Percentiles rank a stretch among this genome's conserved stretches.
These are phyloP conservation scores for Gautieria morchelliformis DNA, from an alignment of 768 basidiomycete genomes.

Conservation along the genomic window DNA sequence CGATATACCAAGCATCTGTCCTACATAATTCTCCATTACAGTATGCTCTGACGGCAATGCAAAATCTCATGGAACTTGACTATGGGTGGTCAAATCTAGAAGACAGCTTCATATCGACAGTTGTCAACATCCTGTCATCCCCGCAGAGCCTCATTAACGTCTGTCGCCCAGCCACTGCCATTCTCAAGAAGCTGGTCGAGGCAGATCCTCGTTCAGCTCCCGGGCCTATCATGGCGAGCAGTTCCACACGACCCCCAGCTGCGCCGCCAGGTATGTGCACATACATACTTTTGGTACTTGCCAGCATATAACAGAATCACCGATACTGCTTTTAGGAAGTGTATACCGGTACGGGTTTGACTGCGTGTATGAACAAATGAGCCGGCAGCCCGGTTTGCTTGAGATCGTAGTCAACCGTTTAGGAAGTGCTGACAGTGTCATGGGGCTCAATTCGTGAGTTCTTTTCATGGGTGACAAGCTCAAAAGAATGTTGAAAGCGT, in stretches of 20 bases:
- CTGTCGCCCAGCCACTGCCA: conserved; percentile 83
- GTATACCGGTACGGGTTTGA: conserved; percentile 80
- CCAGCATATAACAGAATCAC: background rate
- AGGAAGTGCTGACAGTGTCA: conserved; percentile 74
- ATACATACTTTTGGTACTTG: background rate
- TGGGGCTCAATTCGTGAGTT: conserved; percentile 69
- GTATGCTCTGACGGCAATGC: conserved; percentile 81
- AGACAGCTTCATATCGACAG: conserved; percentile 60
- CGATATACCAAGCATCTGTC: background rate
- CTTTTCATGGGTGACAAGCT: background rate
- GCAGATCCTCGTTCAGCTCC: conserved; percentile 67
- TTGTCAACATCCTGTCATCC: conserved; percentile 72
- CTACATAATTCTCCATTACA: conserved; percentile 19
- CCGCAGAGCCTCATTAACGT: conserved; percentile 77
- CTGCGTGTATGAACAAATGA: conserved; percentile 75
- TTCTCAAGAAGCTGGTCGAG: conserved; percentile 82
- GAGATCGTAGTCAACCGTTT: conserved; percentile 77
- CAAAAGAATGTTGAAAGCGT: conserved; percentile 10
- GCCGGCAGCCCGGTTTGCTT: conserved; percentile 56
- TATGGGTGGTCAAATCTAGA: conserved; percentile 75
- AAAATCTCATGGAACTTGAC: conserved; percentile 80
- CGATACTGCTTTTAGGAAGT: conserved; percentile 32
- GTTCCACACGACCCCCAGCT: conserved; percentile 45
- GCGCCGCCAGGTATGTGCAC: conserved; percentile 28
- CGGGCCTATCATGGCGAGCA: conserved; percentile 45